phyloP scores from a whole-genome alignment of 345 rosid genomes.

The Ceriops zippeliana region DNA sequence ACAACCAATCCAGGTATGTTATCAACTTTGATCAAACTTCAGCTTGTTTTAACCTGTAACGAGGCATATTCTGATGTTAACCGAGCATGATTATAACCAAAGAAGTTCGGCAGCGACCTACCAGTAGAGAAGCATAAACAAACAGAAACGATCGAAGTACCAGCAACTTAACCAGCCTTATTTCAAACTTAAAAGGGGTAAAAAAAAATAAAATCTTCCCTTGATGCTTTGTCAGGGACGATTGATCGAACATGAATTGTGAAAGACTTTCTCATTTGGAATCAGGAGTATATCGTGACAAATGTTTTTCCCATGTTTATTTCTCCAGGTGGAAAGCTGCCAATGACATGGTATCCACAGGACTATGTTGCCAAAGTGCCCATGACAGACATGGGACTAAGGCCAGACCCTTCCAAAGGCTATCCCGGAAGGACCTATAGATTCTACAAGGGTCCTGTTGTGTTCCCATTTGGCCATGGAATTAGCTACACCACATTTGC shows the following conservation, averaged over 20 bases:
- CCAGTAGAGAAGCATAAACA: too few species aligned
- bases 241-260: not conserved
- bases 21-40: not conserved
- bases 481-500: slow-evolving; percentile 57
- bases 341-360: slow-evolving; percentile 38
- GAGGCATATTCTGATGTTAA: too few species aligned
- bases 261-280: not conserved
- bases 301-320: not conserved
- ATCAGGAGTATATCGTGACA: too few species aligned
- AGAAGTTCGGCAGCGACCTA: too few species aligned
- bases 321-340: slow-evolving; percentile 30
- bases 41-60: too few species aligned
- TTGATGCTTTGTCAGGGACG: not conserved
- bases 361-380: slow-evolving; percentile 26
- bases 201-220: not conserved
- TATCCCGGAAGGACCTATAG: slow-evolving; percentile 39
- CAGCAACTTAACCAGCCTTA: not conserved
- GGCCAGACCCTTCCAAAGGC: slow-evolving; percentile 23
- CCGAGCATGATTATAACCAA: too few species aligned
- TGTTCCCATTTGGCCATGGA: slow-evolving; percentile 80
- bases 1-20: slow-evolving; percentile 25
- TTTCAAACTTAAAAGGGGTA: not conserved
- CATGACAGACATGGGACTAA: slow-evolving; percentile 34
- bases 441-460: slow-evolving; percentile 89
- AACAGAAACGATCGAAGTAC: too few species aligned